phyloP scores from a whole-genome alignment of 257 asterid genomes.

The Gentiana macrophylla region DNA sequence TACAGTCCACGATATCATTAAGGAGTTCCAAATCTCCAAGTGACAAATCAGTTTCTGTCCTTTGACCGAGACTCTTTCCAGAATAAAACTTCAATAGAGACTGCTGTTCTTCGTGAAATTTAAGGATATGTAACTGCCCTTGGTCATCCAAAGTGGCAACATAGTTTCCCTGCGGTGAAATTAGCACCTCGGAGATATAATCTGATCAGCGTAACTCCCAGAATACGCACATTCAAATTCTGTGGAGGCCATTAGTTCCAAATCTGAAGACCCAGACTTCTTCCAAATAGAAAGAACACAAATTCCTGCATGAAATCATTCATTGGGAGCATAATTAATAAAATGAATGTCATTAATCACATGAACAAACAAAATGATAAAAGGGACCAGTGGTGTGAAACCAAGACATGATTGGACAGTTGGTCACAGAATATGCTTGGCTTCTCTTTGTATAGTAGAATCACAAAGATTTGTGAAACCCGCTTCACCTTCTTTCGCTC shows the following conservation, averaged over 20 bases:
- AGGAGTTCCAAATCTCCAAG: constrained; percentile 22
- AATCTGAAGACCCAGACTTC: constrained; percentile 31
- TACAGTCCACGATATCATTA: constrained; percentile 53
- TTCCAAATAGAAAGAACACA: constrained; percentile 62
- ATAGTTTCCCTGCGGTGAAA: constrained; percentile 59
- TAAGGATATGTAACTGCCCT: constrained; percentile 60
- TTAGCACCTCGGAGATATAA: constrained; percentile 57
- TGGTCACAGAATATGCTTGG: background rate
- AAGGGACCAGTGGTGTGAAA: background rate
- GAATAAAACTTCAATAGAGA: constrained; percentile 31
- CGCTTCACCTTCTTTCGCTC: too few relatives aligned
- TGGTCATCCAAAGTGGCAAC: constrained; percentile 62
- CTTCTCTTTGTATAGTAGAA: background rate
- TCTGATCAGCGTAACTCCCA: constrained; percentile 33
- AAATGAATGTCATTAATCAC: background rate
- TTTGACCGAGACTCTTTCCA: constrained; percentile 24
- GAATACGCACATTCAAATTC: constrained; percentile 59
- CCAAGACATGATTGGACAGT: background rate
- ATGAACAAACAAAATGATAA: background rate
- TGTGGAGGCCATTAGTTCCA: constrained; percentile 43
- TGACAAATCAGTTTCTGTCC: constrained; percentile 23
- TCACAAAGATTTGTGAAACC: background rate
- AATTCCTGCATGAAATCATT: constrained; percentile 40
- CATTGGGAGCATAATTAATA: background rate
- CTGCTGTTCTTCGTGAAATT: constrained; percentile 45